A percentile compares a stretch with the other conserved stretches of the same genome.
Conservation (phyloP, 2,329 filamentous ascomycete species). For the Xylariaceae sp. region DNA sequence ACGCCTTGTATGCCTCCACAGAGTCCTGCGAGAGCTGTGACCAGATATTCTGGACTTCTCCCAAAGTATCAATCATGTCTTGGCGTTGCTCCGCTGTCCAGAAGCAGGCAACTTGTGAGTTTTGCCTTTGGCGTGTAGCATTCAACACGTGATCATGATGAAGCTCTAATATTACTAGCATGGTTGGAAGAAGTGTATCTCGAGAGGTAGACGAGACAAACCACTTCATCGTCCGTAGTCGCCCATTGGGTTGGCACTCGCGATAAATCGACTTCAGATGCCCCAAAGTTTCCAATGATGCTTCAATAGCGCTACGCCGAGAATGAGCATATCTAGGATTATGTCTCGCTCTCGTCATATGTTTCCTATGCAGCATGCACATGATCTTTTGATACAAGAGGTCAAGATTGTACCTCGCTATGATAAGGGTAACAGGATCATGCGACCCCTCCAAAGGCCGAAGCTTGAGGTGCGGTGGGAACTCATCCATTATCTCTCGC, state of each 20-base stretch:
- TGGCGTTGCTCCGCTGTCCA: conserved; percentile 59
- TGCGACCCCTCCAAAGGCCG: conserved; percentile 69
- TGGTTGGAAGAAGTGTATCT: conserved; percentile 82
- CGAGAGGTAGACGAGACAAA: conserved; percentile 74
- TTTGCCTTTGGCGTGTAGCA: conserved; percentile 37
- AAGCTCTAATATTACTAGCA: conserved; percentile 78
- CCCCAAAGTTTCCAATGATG: conserved; percentile 74
- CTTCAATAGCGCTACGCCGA: conserved; percentile 77
- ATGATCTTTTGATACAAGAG: conserved; percentile 85
- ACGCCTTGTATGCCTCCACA: conserved; percentile 87
- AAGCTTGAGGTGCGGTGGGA: conserved; percentile 77
- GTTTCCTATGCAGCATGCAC: conserved; percentile 84
- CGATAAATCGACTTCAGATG: conserved; percentile 72
- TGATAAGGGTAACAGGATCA: conserved; percentile 79
- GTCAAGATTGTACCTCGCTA: conserved; percentile 80
- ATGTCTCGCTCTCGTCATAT: conserved; percentile 70
- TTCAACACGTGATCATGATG: conserved; percentile 61
- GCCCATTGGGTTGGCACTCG: conserved; percentile 69
- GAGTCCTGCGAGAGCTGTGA: conserved; percentile 70
- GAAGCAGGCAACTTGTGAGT: conserved; percentile 45
- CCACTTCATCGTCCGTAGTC: conserved; percentile 70
- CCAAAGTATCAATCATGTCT: conserved; percentile 73
- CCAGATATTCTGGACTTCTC: conserved; percentile 75
- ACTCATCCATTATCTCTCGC: conserved; percentile 57
- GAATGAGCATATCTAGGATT: conserved; percentile 83